These are phyloP conservation scores for Teunomyces tritomae DNA, from an alignment of 805 yeast species.

Conservation along the genomic window DNA sequence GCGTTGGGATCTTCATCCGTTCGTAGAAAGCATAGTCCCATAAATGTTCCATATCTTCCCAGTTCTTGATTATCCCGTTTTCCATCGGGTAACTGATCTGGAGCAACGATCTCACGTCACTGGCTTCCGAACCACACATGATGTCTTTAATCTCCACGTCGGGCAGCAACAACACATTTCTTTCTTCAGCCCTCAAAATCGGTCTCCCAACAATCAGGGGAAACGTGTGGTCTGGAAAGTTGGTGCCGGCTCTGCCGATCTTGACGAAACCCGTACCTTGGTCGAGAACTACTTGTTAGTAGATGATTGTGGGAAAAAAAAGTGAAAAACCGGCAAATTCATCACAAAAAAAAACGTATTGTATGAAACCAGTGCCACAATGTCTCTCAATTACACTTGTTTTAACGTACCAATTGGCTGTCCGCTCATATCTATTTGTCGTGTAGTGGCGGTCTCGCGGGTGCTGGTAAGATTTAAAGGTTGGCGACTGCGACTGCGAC, in stretches of 20 bases:
- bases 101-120: slow-evolving; percentile 81
- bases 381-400: too few relatives aligned
- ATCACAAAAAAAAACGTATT: too few relatives aligned
- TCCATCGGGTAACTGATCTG: slow-evolving; percentile 99
- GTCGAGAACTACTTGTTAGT: slow-evolving; percentile 66
- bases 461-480: slow-evolving; percentile 1
- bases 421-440: slow-evolving; percentile 18
- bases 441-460: slow-evolving; percentile 2
- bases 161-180: slow-evolving; percentile 52
- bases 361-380: too few relatives aligned
- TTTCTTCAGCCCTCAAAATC: slow-evolving; percentile 93
- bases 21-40: slow-evolving; percentile 98
- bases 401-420: slow-evolving; percentile 30
- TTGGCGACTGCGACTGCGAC: background rate
- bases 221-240: slow-evolving; percentile 95
- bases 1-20: slow-evolving; percentile 73
- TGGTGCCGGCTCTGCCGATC: slow-evolving; percentile 94
- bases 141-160: slow-evolving; percentile 83
- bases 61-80: slow-evolving; percentile 92
- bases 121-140: slow-evolving; percentile 97
- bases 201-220: slow-evolving; percentile 98
- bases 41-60: slow-evolving; percentile 98
- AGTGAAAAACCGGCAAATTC: too few relatives aligned
- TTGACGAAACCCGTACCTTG: slow-evolving; percentile 99
- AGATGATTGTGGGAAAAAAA: slow-evolving; percentile 6